Percentiles rank a stretch among this genome's conserved stretches.
These are phyloP conservation scores for Gossypium davidsonii DNA, from an alignment of 441 rosid species.

Conservation along the genomic window DNA sequence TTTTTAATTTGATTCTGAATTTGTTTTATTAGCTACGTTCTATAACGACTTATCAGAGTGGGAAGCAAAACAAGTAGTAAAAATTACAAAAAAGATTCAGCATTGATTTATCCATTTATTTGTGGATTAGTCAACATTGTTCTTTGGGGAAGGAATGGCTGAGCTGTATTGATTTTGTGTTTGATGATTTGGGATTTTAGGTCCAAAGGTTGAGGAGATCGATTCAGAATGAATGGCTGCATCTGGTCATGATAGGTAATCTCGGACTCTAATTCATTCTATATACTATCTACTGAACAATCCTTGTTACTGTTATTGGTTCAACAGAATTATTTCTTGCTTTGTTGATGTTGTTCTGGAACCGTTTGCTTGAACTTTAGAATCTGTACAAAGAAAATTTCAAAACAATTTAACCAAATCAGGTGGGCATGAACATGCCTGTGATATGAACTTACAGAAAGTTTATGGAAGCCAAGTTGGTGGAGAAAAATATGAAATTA, in stretches of 20 bases:
- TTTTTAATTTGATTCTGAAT: neutral
- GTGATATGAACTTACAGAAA: neutral
- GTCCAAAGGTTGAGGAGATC: constrained; percentile 38
- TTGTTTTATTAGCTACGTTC: neutral
- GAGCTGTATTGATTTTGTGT: constrained; percentile 5
- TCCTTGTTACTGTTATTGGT: neutral
- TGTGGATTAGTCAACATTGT: neutral
- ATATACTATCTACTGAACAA: neutral
- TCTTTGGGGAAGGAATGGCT: neutral
- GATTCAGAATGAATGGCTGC: constrained; percentile 31
- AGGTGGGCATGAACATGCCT: neutral
- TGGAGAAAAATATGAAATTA: neutral
- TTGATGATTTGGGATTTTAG: constrained; percentile 19
- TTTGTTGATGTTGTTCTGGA: neutral
- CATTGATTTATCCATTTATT: neutral
- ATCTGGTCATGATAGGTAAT: constrained; percentile 14
- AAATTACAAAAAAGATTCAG: neutral
- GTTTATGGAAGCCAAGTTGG: neutral
- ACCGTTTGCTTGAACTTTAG: neutral
- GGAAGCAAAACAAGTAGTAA: neutral
- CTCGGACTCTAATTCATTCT: neutral
- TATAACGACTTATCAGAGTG: neutral
- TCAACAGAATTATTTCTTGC: neutral
- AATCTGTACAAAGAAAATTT: neutral
- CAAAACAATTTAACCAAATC: neutral